Percentiles rank a stretch among this genome's conserved stretches.
Evolutionary conservation across 164 flowering plant genomes (phyloP).

Genomic region (Chimonanthus salicifolius): DNA sequence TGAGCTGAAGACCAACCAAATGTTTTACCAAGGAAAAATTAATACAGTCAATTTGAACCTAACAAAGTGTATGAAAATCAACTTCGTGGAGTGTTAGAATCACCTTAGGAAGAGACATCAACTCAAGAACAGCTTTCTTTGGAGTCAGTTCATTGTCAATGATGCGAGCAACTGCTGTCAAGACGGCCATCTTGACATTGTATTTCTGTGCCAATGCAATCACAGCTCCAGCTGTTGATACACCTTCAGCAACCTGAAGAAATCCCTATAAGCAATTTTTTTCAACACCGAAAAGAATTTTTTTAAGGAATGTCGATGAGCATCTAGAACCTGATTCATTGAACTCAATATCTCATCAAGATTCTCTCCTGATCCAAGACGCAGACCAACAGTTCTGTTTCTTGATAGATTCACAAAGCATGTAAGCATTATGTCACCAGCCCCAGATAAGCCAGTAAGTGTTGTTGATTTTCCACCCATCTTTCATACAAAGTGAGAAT

Average conservation of each 20-base stretch:
- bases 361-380: slow-evolving; percentile 92
- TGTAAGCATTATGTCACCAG: slow-evolving; percentile 94
- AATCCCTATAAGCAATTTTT: background rate
- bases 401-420: slow-evolving; percentile 92
- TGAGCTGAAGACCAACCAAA: background rate
- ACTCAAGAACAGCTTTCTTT: slow-evolving; percentile 74
- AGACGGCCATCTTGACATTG: slow-evolving; percentile 90
- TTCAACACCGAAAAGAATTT: background rate
- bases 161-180: slow-evolving; percentile 94
- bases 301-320: background rate
- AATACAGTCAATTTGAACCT: background rate
- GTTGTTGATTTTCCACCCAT: slow-evolving; percentile 97
- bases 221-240: slow-evolving; percentile 96
- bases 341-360: slow-evolving; percentile 77
- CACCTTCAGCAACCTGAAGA: slow-evolving; percentile 91
- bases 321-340: slow-evolving; percentile 74
- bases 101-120: slow-evolving; percentile 96
- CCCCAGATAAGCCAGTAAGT: slow-evolving; percentile 86
- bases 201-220: slow-evolving; percentile 93
- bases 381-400: slow-evolving; percentile 91
- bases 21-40: background rate
- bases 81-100: background rate
- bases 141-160: slow-evolving; percentile 92
- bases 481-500: slow-evolving; percentile 29
- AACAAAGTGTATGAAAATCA: background rate